Percentiles rank a stretch among this genome's conserved stretches.
Evolutionary conservation across 2,329 filamentous ascomycete genomes (phyloP).

Genomic region (Clonostachys solani): DNA sequence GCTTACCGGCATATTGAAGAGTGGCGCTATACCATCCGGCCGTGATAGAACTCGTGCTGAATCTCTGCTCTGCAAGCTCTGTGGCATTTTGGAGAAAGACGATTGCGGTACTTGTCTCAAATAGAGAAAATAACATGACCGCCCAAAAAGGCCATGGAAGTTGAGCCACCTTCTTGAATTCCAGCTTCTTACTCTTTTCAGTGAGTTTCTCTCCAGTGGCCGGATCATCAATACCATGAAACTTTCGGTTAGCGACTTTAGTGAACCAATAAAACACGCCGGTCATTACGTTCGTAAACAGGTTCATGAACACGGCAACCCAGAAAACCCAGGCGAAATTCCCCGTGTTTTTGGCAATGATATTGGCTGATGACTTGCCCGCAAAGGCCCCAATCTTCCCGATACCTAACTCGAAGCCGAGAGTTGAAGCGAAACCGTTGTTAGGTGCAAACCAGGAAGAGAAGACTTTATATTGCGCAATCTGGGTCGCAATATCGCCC

Average conservation of each 20-base stretch:
- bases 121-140: conserved; percentile 40
- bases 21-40: conserved; percentile 49
- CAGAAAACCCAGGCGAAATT: conserved; percentile 57
- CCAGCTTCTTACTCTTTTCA: conserved; percentile 50
- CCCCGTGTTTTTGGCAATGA: conserved; percentile 48
- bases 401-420: conserved; percentile 53
- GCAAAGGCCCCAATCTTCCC: conserved; percentile 55
- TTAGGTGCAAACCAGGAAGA: conserved; percentile 57
- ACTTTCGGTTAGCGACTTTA: conserved; percentile 37
- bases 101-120: conserved; percentile 44
- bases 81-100: conserved; percentile 51
- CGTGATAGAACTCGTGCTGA: conserved; percentile 38
- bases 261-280: conserved; percentile 48
- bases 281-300: conserved; percentile 54
- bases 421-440: conserved; percentile 53
- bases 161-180: conserved; percentile 43
- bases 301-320: conserved; percentile 54
- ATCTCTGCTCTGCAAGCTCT: conserved; percentile 49
- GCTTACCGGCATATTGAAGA: conserved; percentile 32
- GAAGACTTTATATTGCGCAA: conserved; percentile 59
- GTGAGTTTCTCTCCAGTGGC: conserved; percentile 52
- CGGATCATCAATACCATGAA: conserved; percentile 37
- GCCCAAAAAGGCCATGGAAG: conserved; percentile 55
- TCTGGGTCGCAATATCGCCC: conserved; percentile 55
- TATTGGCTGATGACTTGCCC: conserved; percentile 52